phyloP scores from a whole-genome alignment of 2,329 filamentous ascomycete genomes.

The Trichoderma sp. region DNA sequence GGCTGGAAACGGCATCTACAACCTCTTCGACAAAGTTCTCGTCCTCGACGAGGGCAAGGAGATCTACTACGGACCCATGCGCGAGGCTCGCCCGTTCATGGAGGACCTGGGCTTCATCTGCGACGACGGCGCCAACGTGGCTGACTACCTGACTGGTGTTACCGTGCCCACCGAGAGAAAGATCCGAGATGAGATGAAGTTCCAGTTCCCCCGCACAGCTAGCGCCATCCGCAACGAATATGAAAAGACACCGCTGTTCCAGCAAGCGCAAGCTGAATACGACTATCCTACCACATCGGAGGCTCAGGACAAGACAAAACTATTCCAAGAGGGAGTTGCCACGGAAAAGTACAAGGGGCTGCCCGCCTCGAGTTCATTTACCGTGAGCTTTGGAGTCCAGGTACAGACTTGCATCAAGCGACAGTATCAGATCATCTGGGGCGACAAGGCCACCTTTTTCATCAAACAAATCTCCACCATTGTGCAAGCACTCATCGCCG shows the following conservation, averaged over 20 bases:
- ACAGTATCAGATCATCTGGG: slow-evolving; percentile 64
- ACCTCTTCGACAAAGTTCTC: slow-evolving; percentile 67
- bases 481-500: slow-evolving; percentile 58
- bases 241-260: slow-evolving; percentile 48
- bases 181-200: slow-evolving; percentile 45
- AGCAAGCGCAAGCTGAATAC: slow-evolving; percentile 53
- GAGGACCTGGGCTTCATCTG: slow-evolving; percentile 62
- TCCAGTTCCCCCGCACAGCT: slow-evolving; percentile 45
- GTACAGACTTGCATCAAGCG: slow-evolving; percentile 54
- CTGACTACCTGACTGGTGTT: slow-evolving; percentile 63
- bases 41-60: slow-evolving; percentile 64
- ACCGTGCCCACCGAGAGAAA: slow-evolving; percentile 66
- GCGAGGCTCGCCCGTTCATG: slow-evolving; percentile 61
- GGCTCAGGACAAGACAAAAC: slow-evolving; percentile 47
- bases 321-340: slow-evolving; percentile 52
- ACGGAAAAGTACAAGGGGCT: slow-evolving; percentile 55
- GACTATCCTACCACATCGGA: slow-evolving; percentile 50
- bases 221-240: slow-evolving; percentile 47
- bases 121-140: slow-evolving; percentile 58
- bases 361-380: slow-evolving; percentile 53
- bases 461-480: slow-evolving; percentile 60
- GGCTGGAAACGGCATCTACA: slow-evolving; percentile 66
- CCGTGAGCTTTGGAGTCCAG: slow-evolving; percentile 52
- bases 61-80: slow-evolving; percentile 60
- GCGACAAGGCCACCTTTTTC: slow-evolving; percentile 60